A percentile compares a stretch with the other conserved stretches of the same genome.
These are phyloP conservation scores for Linum tenue DNA, from an alignment of 345 rosid species.

Conservation along the genomic window DNA sequence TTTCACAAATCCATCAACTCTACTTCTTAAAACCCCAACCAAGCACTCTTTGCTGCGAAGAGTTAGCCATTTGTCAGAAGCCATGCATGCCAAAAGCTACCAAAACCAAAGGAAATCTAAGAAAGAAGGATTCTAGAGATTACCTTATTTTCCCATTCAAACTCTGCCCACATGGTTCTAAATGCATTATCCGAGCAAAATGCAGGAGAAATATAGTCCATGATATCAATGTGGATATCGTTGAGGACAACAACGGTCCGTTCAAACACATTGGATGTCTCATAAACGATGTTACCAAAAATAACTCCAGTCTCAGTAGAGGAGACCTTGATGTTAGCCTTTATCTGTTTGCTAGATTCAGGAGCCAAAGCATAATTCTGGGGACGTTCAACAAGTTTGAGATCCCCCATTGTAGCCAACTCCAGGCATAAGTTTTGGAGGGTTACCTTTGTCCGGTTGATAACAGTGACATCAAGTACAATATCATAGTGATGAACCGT, in stretches of 20 bases:
- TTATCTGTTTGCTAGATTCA: constrained; percentile 89
- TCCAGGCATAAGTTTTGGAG: constrained; percentile 97
- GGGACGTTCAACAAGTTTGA: constrained; percentile 97
- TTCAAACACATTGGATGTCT: constrained; percentile 83
- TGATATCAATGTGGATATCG: constrained; percentile 90
- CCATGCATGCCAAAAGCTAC: neutral
- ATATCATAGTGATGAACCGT: constrained; percentile 97
- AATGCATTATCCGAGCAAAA: constrained; percentile 81
- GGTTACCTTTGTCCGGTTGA: constrained; percentile 94
- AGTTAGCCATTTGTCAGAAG: neutral
- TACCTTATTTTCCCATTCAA: constrained; percentile 99
- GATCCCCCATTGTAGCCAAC: constrained; percentile 98
- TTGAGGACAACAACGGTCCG: constrained; percentile 84
- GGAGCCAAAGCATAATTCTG: constrained; percentile 98
- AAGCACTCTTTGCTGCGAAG: neutral
- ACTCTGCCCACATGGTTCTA: constrained; percentile 97
- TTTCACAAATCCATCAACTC: too few relatives aligned
- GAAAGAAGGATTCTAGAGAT: neutral
- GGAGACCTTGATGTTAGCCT: constrained; percentile 97
- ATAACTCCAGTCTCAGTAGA: constrained; percentile 98
- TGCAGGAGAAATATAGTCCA: constrained; percentile 97
- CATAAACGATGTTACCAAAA: constrained; percentile 93
- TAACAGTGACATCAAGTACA: constrained; percentile 88
- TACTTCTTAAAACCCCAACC: too few relatives aligned
- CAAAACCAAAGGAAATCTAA: neutral